Base-by-base conservation (phyloP, 2,329 filamentous ascomycete species). In the Neocucurbitaria cava region DNA sequence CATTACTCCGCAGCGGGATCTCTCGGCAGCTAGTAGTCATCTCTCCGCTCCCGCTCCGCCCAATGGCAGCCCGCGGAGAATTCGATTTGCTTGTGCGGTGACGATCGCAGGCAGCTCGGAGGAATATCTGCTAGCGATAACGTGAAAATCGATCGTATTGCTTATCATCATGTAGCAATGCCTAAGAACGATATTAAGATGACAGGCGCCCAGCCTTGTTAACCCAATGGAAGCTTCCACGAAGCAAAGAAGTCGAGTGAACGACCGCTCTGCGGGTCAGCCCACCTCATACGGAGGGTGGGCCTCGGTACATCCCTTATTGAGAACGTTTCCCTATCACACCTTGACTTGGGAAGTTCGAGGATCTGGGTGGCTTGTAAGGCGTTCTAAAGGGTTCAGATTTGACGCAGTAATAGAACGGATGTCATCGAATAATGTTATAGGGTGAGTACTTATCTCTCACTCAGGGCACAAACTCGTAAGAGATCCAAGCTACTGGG, bases 1-100 rank as follows among this genome's bases (percentile, higher is more conserved):
- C 21, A 49, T 49, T 49, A 52, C 49, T 58, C 63, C 56, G 52
- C 56, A 57, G 62, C 61, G 63, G 65, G 54, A 64, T 61, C 46
- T 61, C 63, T 66, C 55, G 56, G 56, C 56, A 54, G 49, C 43
- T 46, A 40, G 15, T 26, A 47, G 39, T 35, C 39, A 33, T 31
- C 39, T 48, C 46, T 63, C 62, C 61, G 49, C 57, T 56, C 49
- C 54, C 46, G 50, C 49, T 38, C 46, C 53, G 49, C 44, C 58
- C 57, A 64, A 64, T 63, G 28, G 44, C 51, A 36, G 26, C 38
- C 31, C 38, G 54, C 54, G 59, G 54, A 60, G 43, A 43, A 36
- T 60, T 63, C 33, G 38, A 33, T 30, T 35, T 40, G 20, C 20
- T 33, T 53, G 24, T 45, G 21, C 26, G 38, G 43, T 49, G 55